Conservation (phyloP, 257 asterid species). For the Mitragyna speciosa region DNA sequence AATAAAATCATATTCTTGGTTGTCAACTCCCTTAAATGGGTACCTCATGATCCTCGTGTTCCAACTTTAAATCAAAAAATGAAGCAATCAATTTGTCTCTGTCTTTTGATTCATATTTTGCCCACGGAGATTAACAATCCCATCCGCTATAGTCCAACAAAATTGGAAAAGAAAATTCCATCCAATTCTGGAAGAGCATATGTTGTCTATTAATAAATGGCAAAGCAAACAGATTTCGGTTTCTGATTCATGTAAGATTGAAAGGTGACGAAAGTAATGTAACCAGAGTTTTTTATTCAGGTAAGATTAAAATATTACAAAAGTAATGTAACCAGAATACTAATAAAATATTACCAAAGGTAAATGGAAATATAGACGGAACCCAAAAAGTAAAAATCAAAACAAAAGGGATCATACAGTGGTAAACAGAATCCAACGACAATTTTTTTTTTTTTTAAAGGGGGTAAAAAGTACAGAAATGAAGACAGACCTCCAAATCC, state of each 20-base stretch:
- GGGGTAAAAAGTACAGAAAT: not conserved
- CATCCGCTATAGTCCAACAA: not conserved
- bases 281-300: not conserved
- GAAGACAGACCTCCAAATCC: constrained; percentile 81
- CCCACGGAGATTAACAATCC: not conserved
- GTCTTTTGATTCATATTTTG: not conserved
- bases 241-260: not conserved
- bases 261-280: not conserved
- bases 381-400: not conserved
- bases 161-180: not conserved
- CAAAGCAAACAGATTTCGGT: not conserved
- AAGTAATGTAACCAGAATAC: not conserved
- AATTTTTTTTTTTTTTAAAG: not conserved
- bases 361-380: not conserved
- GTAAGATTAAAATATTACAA: not conserved
- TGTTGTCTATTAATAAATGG: not conserved
- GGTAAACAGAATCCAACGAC: not conserved
- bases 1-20: not conserved
- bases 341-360: too few relatives aligned
- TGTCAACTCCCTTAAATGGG: not conserved
- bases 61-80: not conserved
- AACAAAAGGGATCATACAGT: too few relatives aligned
- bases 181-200: not conserved
- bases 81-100: not conserved
- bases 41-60: not conserved